Evolutionary conservation across 441 rosid species (phyloP).

Genomic region (Adansonia grandidieri): DNA sequence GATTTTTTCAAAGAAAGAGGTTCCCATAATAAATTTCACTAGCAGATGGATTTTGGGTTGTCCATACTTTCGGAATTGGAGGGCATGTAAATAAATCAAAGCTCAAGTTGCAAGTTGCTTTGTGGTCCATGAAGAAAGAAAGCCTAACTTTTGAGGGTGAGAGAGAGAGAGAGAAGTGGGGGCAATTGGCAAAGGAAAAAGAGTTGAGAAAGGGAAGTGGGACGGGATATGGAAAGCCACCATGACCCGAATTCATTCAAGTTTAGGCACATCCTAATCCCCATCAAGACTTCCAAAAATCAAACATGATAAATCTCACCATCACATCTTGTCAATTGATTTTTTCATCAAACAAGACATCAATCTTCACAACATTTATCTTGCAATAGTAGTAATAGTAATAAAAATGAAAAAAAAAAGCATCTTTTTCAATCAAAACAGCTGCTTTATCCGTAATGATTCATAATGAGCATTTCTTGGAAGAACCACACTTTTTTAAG

Average conservation of each 20-base stretch:
- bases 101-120: constrained; percentile 33
- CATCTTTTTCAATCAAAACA: background rate
- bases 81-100: background rate
- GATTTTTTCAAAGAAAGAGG: background rate
- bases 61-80: background rate
- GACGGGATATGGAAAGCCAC: background rate
- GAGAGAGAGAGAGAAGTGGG: background rate
- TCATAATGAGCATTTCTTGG: background rate
- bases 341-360: background rate
- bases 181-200: constrained; percentile 4
- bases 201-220: background rate
- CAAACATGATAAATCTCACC: background rate
- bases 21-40: background rate
- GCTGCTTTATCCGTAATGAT: background rate
- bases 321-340: background rate
- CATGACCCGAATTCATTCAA: background rate
- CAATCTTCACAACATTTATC: background rate
- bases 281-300: too few relatives aligned
- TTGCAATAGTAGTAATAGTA: background rate
- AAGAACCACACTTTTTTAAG: background rate
- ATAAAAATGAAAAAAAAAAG: background rate
- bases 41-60: background rate
- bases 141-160: constrained; percentile 40
- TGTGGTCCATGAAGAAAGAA: constrained; percentile 51
- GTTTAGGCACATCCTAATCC: too few relatives aligned